phyloP scores from a whole-genome alignment of 495 filamentous ascomycete genomes.

The Xylaria acuta region DNA sequence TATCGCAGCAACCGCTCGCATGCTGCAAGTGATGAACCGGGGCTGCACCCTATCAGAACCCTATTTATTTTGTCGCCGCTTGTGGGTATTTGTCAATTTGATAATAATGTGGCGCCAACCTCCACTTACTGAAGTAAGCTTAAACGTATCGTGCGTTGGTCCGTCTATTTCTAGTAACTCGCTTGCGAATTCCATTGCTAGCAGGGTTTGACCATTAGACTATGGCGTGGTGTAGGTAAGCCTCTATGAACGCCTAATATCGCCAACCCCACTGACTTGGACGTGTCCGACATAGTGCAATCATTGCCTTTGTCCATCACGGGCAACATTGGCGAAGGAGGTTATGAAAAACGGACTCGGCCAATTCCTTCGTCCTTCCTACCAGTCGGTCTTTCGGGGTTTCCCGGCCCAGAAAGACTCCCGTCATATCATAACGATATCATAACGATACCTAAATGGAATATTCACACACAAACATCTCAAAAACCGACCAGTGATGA shows the following conservation, averaged over 20 bases:
- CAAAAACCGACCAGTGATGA: neutral
- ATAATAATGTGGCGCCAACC: constrained; percentile 6
- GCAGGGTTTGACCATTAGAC: neutral
- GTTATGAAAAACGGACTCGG: neutral
- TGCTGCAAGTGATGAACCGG: constrained; percentile 6
- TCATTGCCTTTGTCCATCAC: neutral
- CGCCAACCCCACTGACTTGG: neutral
- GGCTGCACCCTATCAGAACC: constrained; percentile 19
- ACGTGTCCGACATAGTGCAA: too few relatives aligned
- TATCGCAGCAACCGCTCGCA: constrained; percentile 9
- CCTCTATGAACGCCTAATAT: neutral
- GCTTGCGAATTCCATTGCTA: neutral
- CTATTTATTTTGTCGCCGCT: neutral
- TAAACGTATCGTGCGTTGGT: constrained; percentile 23
- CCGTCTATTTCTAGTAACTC: constrained; percentile 19
- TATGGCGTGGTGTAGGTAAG: neutral
- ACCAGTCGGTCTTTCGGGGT: neutral
- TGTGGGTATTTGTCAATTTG: constrained; percentile 24
- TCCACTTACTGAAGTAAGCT: constrained; percentile 24
- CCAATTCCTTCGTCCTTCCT: neutral
- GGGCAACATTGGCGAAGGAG: neutral
- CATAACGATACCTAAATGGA: neutral
- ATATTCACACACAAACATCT: neutral
- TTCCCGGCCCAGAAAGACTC: neutral
- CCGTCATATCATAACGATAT: neutral